Evolutionary conservation across 352 stramenopile species (phyloP).

Genomic region (Pythium aristosporum): DNA sequence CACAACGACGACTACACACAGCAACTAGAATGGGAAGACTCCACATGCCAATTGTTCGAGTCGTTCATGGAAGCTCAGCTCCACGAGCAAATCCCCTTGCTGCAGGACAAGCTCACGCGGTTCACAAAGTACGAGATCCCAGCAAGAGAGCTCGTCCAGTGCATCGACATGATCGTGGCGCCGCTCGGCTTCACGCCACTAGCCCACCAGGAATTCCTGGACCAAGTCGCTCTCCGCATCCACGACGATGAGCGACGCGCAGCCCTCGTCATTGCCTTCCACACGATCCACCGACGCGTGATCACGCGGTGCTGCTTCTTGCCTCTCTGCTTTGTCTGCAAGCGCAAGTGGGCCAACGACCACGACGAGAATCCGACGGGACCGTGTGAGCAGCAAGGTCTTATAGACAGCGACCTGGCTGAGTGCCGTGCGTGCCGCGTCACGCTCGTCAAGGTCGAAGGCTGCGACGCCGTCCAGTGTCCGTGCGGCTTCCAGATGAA

Average conservation of each 20-base stretch:
- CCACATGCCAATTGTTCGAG: background rate
- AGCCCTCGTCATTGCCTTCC: constrained; percentile 11
- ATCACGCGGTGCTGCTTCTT: constrained; percentile 16
- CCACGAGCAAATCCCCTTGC: background rate
- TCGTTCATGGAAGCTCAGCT: background rate
- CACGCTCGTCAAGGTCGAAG: constrained; percentile 28
- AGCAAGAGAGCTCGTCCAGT: background rate
- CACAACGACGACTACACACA: constrained; percentile 25
- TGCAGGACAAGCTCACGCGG: background rate
- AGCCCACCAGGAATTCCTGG: background rate
- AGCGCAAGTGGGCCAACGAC: constrained; percentile 2
- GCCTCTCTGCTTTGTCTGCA: constrained; percentile 23
- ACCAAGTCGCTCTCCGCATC: background rate
- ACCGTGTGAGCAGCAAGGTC: background rate
- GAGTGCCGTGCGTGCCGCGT: constrained; percentile 24
- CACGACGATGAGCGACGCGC: constrained; percentile 25
- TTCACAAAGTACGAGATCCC: constrained; percentile 10
- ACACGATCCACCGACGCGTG: constrained; percentile 7
- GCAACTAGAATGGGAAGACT: background rate
- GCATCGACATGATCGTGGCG: background rate
- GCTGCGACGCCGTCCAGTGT: constrained; percentile 24
- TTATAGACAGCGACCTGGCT: constrained; percentile 4
- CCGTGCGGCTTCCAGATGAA: constrained; percentile 31
- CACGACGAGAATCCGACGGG: background rate
- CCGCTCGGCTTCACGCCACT: background rate